Conservation (phyloP, 225 moss, liverwort and hornwort genomes). For the Takakia lepidozioides region DNA sequence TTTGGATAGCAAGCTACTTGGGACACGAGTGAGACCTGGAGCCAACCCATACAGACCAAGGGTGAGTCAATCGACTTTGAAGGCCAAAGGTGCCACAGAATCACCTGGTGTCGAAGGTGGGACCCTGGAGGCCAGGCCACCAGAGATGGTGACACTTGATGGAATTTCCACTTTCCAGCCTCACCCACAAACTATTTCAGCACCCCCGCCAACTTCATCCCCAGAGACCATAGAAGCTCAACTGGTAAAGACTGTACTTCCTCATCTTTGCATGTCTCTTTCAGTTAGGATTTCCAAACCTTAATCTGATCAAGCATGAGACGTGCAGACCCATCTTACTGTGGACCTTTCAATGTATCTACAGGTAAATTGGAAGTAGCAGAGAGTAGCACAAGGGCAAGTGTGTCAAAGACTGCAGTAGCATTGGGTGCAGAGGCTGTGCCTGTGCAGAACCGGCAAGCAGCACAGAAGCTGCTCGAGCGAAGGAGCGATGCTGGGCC, state of each 20-base stretch:
- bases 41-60: constrained; percentile 80
- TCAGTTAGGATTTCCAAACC: no score
- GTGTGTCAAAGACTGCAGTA: no score
- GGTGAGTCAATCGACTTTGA: constrained; percentile 25
- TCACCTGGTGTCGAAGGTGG: constrained; percentile 15
- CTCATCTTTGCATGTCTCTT: no score
- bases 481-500: constrained; percentile 58
- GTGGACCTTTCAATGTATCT: no score
- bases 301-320: no score
- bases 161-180: constrained; percentile 7
- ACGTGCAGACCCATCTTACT: no score
- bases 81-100: constrained; percentile 10
- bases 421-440: constrained; percentile 50
- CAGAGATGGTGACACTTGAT: constrained; percentile 14
- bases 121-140: constrained; percentile 15
- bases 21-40: constrained; percentile 55
- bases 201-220: constrained; percentile 12
- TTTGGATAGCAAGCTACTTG: constrained; percentile 14
- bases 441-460: constrained; percentile 82
- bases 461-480: constrained; percentile 88
- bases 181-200: constrained; percentile 1
- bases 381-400: no score
- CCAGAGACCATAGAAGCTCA: constrained; percentile 20
- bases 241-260: no score
- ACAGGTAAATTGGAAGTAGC: constrained; percentile 15